These are phyloP conservation scores for Sphaerostilbella broomeana DNA, from an alignment of 2,329 filamentous ascomycete species.

Conservation along the genomic window DNA sequence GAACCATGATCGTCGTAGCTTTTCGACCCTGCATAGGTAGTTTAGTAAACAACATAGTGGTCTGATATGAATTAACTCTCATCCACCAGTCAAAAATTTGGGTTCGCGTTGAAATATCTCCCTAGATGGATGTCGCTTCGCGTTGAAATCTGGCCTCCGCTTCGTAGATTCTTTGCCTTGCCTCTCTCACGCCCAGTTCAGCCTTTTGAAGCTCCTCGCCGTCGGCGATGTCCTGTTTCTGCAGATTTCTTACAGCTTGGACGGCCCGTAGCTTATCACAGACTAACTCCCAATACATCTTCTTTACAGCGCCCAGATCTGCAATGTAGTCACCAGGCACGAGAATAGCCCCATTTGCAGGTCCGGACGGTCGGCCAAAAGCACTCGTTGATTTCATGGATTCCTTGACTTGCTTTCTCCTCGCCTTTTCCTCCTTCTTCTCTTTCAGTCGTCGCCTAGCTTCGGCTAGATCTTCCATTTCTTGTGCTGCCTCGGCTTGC, in stretches of 20 bases:
- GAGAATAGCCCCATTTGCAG: constrained; percentile 28
- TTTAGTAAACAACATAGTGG: background rate
- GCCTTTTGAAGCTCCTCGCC: constrained; percentile 24
- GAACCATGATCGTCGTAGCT: constrained; percentile 12
- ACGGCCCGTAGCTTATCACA: constrained; percentile 36
- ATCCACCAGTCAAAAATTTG: too few species aligned
- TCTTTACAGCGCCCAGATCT: constrained; percentile 24
- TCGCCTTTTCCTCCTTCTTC: constrained; percentile 35
- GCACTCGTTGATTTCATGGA: constrained; percentile 23
- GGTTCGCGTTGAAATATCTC: too few species aligned
- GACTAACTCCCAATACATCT: constrained; percentile 34
- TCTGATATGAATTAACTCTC: too few species aligned
- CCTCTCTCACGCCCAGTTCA: constrained; percentile 23
- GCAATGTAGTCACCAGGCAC: constrained; percentile 32
- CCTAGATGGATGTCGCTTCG: constrained; percentile 19
- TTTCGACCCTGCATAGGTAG: background rate
- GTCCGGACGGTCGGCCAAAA: constrained; percentile 19
- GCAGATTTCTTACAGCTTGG: constrained; percentile 29
- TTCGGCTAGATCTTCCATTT: constrained; percentile 33
- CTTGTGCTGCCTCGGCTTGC: constrained; percentile 31
- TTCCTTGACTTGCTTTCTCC: constrained; percentile 31
- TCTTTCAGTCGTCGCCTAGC: constrained; percentile 32
- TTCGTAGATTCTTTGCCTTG: constrained; percentile 30
- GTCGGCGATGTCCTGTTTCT: constrained; percentile 19
- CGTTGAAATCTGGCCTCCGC: constrained; percentile 32